Conservation (phyloP, 164 flowering plant species). For the Malania oleifera region DNA sequence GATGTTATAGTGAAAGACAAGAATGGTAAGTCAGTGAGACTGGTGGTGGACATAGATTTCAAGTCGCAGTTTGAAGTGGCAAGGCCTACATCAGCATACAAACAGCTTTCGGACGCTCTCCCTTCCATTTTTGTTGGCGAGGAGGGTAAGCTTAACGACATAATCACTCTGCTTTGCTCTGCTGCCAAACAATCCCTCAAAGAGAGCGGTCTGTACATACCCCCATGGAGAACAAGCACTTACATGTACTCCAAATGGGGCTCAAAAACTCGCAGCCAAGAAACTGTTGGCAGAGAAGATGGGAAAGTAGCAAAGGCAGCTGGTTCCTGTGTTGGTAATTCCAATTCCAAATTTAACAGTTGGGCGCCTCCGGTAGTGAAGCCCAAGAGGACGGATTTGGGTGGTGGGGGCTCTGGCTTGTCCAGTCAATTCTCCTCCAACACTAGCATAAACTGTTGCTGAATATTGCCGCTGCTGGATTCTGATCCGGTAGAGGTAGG, state of each 20-base stretch:
- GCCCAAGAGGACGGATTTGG: slow-evolving; percentile 25
- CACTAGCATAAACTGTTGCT: slow-evolving; percentile 37
- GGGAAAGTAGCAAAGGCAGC: slow-evolving; percentile 6
- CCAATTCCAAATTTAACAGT: slow-evolving; percentile 12
- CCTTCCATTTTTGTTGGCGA: slow-evolving; percentile 49
- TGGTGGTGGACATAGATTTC: slow-evolving; percentile 61
- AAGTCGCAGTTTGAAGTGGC: slow-evolving; percentile 66
- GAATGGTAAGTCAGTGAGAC: slow-evolving; percentile 21
- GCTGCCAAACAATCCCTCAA: slow-evolving; percentile 47
- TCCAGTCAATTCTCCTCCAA: slow-evolving; percentile 40
- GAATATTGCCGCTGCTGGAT: too few species aligned
- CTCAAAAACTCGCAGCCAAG: slow-evolving; percentile 11
- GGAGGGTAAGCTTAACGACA: slow-evolving; percentile 35
- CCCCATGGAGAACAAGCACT: slow-evolving; percentile 56
- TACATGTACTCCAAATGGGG: slow-evolving; percentile 64
- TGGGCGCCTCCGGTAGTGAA: slow-evolving; percentile 33
- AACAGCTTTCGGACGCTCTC: slow-evolving; percentile 30
- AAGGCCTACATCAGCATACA: slow-evolving; percentile 48
- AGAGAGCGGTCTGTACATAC: slow-evolving; percentile 52
- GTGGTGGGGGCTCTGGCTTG: slow-evolving; percentile 36
- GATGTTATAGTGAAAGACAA: slow-evolving; percentile 26
- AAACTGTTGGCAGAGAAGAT: not conserved
- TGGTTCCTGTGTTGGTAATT: slow-evolving; percentile 2
- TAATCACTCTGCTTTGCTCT: slow-evolving; percentile 37
- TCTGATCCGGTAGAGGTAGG: too few species aligned